A percentile compares a stretch with the other conserved stretches of the same genome.
Evolutionary conservation across 192 early-diverging fungal species (phyloP).

Genomic region (Entomortierella lignicola): DNA sequence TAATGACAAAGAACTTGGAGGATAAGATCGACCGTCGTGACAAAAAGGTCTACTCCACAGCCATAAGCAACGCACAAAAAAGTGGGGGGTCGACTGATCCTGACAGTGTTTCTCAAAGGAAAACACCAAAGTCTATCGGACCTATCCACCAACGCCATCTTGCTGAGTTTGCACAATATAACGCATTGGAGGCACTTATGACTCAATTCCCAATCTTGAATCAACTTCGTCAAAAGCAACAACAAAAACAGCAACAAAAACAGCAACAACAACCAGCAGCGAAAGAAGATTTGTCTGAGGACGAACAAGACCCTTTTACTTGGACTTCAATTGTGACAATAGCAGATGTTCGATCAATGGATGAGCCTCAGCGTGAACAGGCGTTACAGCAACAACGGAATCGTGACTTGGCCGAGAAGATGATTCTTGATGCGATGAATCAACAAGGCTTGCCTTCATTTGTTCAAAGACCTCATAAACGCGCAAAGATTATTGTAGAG

Average conservation of each 20-base stretch:
- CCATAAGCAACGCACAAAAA: not conserved
- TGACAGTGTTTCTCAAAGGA: not conserved
- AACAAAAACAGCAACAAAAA: not conserved
- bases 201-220: slow-evolving; percentile 6
- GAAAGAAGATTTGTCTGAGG: not conserved
- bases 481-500: not conserved
- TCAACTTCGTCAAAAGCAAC: not conserved
- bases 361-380: not conserved
- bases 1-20: slow-evolving; percentile 5
- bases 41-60: not conserved
- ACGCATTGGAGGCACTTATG: slow-evolving; percentile 1
- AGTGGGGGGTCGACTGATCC: not conserved
- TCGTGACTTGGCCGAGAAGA: slow-evolving; percentile 11
- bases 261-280: not conserved
- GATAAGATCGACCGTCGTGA: not conserved
- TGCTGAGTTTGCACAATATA: not conserved
- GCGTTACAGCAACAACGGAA: slow-evolving; percentile 1
- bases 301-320: not conserved
- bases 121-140: not conserved
- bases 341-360: not conserved
- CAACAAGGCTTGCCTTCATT: not conserved
- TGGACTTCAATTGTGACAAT: not conserved
- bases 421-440: slow-evolving; percentile 6
- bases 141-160: not conserved
- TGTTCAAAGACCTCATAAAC: not conserved